Percentiles rank a stretch among this genome's conserved stretches.
These are phyloP conservation scores for Irpex lacteus DNA, from an alignment of 1,284 basidiomycete species.

Conservation along the genomic window DNA sequence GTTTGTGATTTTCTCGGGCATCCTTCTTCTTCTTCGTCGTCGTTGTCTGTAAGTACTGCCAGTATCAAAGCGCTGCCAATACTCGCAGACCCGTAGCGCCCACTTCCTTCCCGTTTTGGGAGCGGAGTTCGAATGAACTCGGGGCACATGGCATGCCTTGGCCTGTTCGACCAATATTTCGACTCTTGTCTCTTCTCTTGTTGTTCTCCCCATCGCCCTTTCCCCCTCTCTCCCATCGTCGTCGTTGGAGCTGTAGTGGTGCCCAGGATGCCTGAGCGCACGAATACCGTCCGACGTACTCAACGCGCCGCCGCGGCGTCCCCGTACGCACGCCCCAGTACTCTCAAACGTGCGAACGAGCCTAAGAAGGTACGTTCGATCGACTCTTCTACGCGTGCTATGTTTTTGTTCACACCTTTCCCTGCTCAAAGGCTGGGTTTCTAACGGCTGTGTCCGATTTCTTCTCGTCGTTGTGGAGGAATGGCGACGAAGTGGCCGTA, in stretches of 20 bases:
- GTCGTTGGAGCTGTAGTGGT: not conserved
- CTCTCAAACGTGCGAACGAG: not conserved
- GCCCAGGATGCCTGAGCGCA: slow-evolving; percentile 6
- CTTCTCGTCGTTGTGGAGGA: slow-evolving; percentile 1
- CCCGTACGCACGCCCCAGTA: not conserved
- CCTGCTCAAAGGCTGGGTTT: not conserved
- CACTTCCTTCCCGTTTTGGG: not conserved
- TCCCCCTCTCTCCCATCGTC: not conserved
- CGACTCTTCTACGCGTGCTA: not conserved
- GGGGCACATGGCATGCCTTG: slow-evolving; percentile 7
- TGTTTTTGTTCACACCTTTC: not conserved
- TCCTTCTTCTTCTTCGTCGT: slow-evolving; percentile 30
- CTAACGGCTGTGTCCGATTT: not conserved
- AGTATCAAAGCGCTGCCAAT: not conserved
- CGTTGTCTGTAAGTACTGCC: slow-evolving; percentile 11
- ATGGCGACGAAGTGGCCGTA: slow-evolving; percentile 1
- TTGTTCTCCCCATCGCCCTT: not conserved
- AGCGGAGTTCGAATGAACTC: not conserved
- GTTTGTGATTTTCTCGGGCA: slow-evolving; percentile 71
- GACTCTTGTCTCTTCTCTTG: not conserved
- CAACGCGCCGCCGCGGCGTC: not conserved
- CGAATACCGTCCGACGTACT: not conserved
- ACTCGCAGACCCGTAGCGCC: not conserved
- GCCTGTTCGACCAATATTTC: slow-evolving; percentile 16
- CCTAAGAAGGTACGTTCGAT: slow-evolving; percentile 4